Conservation (phyloP, 768 basidiomycete genomes). For the Suillus tomentosus region DNA sequence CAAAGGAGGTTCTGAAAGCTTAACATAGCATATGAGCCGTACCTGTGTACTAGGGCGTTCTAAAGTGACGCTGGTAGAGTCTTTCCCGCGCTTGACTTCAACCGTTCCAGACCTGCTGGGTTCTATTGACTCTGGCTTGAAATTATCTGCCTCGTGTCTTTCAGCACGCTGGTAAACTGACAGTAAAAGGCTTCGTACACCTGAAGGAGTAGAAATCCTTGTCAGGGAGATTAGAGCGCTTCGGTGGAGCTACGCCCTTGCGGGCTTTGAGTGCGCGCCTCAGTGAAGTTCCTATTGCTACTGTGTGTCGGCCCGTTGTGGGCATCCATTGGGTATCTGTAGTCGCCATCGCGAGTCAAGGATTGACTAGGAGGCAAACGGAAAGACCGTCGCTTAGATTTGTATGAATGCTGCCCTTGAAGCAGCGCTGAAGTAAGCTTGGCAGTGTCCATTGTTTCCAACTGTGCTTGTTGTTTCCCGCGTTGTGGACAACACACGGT, state of each 20-base stretch:
- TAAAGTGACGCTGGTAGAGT: slow-evolving; percentile 53
- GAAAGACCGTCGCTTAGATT: background rate
- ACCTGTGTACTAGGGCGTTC: slow-evolving; percentile 73
- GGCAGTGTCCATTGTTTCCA: slow-evolving; percentile 4
- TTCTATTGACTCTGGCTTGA: slow-evolving; percentile 75
- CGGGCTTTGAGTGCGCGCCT: slow-evolving; percentile 68
- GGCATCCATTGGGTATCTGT: slow-evolving; percentile 57
- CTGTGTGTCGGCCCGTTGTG: slow-evolving; percentile 54
- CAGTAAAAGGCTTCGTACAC: slow-evolving; percentile 48
- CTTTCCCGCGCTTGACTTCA: slow-evolving; percentile 56
- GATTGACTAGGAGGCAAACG: background rate
- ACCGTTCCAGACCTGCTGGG: slow-evolving; percentile 63
- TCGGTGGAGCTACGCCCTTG: slow-evolving; percentile 50
- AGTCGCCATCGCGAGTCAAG: slow-evolving; percentile 41
- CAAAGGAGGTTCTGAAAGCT: slow-evolving; percentile 3
- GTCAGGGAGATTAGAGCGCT: slow-evolving; percentile 51
- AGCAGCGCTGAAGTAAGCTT: slow-evolving; percentile 3
- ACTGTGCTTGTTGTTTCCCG: background rate
- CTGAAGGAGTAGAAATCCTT: slow-evolving; percentile 77
- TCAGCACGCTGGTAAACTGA: background rate
- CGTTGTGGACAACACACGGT: background rate
- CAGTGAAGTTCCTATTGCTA: slow-evolving; percentile 65
- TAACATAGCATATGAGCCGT: slow-evolving; percentile 19
- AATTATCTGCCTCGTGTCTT: slow-evolving; percentile 54
- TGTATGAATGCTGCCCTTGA: background rate